Base-by-base conservation (phyloP, 768 basidiomycete genomes). In the Lepiota subincarnata region DNA sequence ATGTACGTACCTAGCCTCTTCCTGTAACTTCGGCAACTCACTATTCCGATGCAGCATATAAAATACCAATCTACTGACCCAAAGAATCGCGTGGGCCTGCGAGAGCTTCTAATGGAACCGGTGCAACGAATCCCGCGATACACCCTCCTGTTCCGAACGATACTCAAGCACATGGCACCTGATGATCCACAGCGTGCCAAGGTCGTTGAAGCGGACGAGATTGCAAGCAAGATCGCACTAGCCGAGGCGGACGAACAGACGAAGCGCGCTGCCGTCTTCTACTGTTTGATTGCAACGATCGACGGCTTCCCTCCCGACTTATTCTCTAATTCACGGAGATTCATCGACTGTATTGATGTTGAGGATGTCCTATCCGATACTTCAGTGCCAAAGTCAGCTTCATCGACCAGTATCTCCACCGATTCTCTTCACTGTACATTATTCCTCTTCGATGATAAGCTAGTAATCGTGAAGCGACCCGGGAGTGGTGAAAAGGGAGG, bases 101-200 rank as follows among this genome's bases (percentile, higher is more conserved):
- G 94, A 22, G 94, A 96, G 66, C 80, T 97, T 45, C 77, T 98
- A 18, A 96, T 96, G 86, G 95, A 98, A 60, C 95, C 95, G 13
- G 92, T 97, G 4, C 95, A 98, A 64, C 84, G 95, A 31, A 92
- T 98, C 62, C 94, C 95, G 3, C 79, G 96, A 59, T 98, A 98
- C 69, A 95, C 92, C 1, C 75, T 98, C 20, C 78, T 98, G 59
- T 92, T 96, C 69, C 87, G 91, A 55, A 89, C 80, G 4, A 98
- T 98, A 87, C 73, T 95, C 63, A 92, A 94, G 69, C 80, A 89
- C 62, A 90, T 98, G 88, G 78, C 81, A 12, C 80, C 80, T 0
- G 75, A 77, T 44, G 92, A 97, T 62, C 78, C 82, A 1, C 92
- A 94, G 59, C 80, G 91, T 24, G 75, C 77, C 7, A 90, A 87